Conservation (phyloP, 192 early-diverging fungal genomes). For the Obelidium mucronatum region DNA sequence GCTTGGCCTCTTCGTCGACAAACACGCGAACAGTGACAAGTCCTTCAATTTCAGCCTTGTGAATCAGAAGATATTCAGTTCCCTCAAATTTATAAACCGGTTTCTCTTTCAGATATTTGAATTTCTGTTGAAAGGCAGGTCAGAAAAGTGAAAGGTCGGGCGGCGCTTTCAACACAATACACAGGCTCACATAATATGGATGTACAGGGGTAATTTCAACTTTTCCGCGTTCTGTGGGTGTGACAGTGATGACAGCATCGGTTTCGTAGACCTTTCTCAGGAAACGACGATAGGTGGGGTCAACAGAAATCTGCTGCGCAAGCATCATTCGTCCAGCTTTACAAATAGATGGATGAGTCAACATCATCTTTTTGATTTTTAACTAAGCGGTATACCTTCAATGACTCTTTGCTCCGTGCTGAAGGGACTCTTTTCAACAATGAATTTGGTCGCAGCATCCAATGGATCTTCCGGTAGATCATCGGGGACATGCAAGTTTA, state of each 20-base stretch:
- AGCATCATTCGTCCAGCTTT: slow-evolving; percentile 73
- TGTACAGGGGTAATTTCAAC: slow-evolving; percentile 80
- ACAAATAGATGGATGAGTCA: slow-evolving; percentile 32
- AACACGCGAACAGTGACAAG: slow-evolving; percentile 68
- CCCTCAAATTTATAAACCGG: slow-evolving; percentile 73
- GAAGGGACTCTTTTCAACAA: slow-evolving; percentile 51
- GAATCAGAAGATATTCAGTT: slow-evolving; percentile 79
- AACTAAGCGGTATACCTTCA: slow-evolving; percentile 43
- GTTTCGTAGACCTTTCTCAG: slow-evolving; percentile 75
- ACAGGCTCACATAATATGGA: slow-evolving; percentile 63
- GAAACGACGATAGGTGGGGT: slow-evolving; percentile 79
- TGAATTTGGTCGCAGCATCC: slow-evolving; percentile 59
- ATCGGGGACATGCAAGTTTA: slow-evolving; percentile 54
- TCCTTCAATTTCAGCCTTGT: slow-evolving; percentile 75
- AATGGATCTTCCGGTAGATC: slow-evolving; percentile 61
- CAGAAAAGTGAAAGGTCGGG: slow-evolving; percentile 2
- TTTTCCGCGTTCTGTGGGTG: slow-evolving; percentile 82
- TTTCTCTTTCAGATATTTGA: slow-evolving; percentile 87
- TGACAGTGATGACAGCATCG: slow-evolving; percentile 74
- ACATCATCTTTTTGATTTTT: background rate
- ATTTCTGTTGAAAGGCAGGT: slow-evolving; percentile 55
- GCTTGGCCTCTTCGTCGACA: slow-evolving; percentile 56
- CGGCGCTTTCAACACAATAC: no score
- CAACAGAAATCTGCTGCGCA: slow-evolving; percentile 76
- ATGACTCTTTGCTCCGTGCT: slow-evolving; percentile 58